Percentiles rank a stretch among this genome's conserved stretches.
Conservation (phyloP, 257 asterid genomes). For the Solanum sejunctum region DNA sequence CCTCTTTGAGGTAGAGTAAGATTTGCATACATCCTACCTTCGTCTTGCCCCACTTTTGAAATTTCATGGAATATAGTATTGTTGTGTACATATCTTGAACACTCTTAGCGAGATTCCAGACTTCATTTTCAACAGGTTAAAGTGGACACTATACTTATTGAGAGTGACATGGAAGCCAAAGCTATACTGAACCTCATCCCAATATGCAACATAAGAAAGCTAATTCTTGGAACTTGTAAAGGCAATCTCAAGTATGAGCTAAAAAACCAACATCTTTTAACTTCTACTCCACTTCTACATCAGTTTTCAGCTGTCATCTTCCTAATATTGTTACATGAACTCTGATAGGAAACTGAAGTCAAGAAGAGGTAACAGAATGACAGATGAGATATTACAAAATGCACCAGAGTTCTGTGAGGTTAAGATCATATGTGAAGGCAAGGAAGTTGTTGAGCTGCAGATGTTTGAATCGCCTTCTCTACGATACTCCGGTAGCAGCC, state of each 20-base stretch:
- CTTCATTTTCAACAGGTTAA: conserved; percentile 24
- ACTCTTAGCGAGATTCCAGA: background rate
- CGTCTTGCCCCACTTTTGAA: accelerated
- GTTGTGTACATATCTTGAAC: background rate
- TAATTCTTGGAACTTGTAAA: conserved; percentile 49
- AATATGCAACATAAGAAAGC: conserved; percentile 49
- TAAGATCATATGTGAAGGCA: background rate
- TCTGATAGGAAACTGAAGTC: conserved; percentile 37
- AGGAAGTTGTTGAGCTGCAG: background rate
- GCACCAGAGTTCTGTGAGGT: background rate
- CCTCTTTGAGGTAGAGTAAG: background rate
- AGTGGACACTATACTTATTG: conserved; percentile 62
- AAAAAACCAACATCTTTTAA: background rate
- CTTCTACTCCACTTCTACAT: background rate
- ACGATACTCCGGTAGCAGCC: background rate
- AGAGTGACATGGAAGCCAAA: conserved; percentile 61
- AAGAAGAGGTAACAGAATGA: conserved; percentile 22
- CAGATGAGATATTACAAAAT: background rate
- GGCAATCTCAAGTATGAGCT: conserved; percentile 32
- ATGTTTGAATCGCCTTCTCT: background rate
- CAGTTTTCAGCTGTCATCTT: background rate
- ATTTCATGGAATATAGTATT: background rate
- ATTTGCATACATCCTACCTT: background rate
- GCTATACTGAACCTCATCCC: conserved; percentile 75
- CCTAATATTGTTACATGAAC: background rate